A percentile compares a stretch with the other conserved stretches of the same genome.
Conservation (phyloP, 1,139 yeast genomes). For the Pichia sp. region DNA sequence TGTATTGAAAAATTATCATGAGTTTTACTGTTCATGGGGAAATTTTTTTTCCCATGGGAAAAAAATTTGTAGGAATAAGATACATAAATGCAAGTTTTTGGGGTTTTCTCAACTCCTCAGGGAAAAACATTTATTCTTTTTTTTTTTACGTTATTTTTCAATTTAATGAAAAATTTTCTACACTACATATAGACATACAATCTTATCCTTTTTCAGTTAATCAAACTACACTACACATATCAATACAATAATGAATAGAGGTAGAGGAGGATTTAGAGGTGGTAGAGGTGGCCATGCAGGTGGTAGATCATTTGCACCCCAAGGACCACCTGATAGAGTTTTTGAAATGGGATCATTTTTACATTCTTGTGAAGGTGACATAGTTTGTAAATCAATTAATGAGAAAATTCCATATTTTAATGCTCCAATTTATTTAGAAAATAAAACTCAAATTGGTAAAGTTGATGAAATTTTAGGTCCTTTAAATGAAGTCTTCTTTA, state of each 20-base stretch:
- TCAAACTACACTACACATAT: not conserved
- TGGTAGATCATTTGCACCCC: constrained; percentile 46
- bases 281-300: constrained; percentile 53
- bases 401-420: constrained; percentile 95
- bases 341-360: constrained; percentile 91
- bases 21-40: no score
- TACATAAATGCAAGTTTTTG: no score
- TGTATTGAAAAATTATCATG: no score
- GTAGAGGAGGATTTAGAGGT: constrained; percentile 35
- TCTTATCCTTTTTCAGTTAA: not conserved
- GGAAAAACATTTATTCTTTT: not conserved
- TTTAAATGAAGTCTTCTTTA: constrained; percentile 91
- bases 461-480: constrained; percentile 98
- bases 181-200: no score
- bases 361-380: constrained; percentile 95
- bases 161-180: not conserved
- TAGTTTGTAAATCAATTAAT: constrained; percentile 92
- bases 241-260: constrained; percentile 18
- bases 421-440: constrained; percentile 95
- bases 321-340: constrained; percentile 91
- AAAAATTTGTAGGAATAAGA: no score
- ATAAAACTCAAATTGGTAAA: constrained; percentile 92
- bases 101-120: no score
- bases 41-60: no score
- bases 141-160: not conserved